Conservation (phyloP, 1,284 basidiomycete species). For the Ganoderma meredithae region DNA sequence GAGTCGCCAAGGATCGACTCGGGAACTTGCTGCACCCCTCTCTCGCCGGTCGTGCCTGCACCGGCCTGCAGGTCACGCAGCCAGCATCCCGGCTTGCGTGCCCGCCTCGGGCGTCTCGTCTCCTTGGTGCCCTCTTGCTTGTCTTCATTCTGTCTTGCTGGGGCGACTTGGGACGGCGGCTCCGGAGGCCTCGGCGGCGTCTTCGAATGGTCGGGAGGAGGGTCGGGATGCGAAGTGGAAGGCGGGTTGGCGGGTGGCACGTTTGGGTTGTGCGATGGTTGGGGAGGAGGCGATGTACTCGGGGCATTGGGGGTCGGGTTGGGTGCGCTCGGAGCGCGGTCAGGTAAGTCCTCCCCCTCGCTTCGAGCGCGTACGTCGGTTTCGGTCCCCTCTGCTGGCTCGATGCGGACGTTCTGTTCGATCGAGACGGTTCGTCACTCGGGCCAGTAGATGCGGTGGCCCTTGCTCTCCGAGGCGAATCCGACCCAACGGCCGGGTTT, state of each 20-base stretch:
- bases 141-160: neutral
- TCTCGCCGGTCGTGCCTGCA: constrained; percentile 16
- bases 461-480: constrained; percentile 41
- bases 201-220: too few relatives aligned
- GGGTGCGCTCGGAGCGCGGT: constrained; percentile 12
- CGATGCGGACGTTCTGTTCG: constrained; percentile 42
- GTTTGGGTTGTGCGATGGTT: neutral
- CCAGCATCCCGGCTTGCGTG: constrained; percentile 10
- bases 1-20: constrained; percentile 15
- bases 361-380: constrained; percentile 6
- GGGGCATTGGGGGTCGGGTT: too few relatives aligned
- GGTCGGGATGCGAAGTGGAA: too few relatives aligned
- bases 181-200: too few relatives aligned
- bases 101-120: constrained; percentile 9
- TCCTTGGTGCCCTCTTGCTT: constrained; percentile 9
- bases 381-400: constrained; percentile 12
- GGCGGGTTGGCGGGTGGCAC: too few relatives aligned
- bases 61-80: constrained; percentile 20
- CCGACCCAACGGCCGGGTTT: constrained; percentile 43
- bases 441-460: constrained; percentile 46
- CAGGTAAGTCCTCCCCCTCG: constrained; percentile 24
- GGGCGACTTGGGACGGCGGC: too few relatives aligned
- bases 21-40: constrained; percentile 21
- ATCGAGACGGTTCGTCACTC: constrained; percentile 38
- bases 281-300: constrained; percentile 4